Evolutionary conservation across 202 grass and related monocot genomes (phyloP).

Genomic region (Carex sylvatica): DNA sequence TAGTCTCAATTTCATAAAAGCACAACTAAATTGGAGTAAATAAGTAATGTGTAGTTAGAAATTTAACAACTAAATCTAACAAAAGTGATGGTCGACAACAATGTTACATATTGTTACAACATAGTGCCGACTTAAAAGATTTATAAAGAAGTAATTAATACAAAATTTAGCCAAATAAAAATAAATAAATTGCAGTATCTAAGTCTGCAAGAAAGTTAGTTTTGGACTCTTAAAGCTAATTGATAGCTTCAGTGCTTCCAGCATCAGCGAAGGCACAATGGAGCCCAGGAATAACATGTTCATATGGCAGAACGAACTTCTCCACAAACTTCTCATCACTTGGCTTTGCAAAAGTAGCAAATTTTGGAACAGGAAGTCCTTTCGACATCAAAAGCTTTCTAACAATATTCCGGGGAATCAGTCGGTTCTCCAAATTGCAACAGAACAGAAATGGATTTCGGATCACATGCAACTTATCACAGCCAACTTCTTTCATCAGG

Average conservation of each 20-base stretch:
- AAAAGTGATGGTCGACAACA: neutral
- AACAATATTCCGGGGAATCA: slow-evolving; percentile 28
- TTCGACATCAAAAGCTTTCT: slow-evolving; percentile 30
- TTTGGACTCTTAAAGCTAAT: too few species aligned
- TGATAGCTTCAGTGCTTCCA: too few species aligned
- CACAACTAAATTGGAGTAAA: too few species aligned
- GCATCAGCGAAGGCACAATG: neutral
- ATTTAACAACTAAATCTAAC: neutral
- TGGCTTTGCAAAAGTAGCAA: too few species aligned
- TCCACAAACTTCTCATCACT: slow-evolving; percentile 16
- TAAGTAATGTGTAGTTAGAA: neutral
- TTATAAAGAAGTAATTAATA: too few species aligned
- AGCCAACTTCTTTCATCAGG: slow-evolving; percentile 22
- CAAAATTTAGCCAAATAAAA: neutral
- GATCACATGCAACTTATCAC: neutral
- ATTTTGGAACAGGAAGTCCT: neutral
- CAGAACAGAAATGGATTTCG: slow-evolving; percentile 11
- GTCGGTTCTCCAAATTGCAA: slow-evolving; percentile 29
- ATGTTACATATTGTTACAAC: neutral
- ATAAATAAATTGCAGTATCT: neutral
- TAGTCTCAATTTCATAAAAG: too few species aligned
- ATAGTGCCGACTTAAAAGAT: neutral
- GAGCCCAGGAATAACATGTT: slow-evolving; percentile 17
- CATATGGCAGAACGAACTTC: slow-evolving; percentile 22
- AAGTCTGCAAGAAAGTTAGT: neutral